Percentiles rank a stretch among this genome's conserved stretches.
Evolutionary conservation across 2,329 filamentous ascomycete genomes (phyloP).

Genomic region (Aaosphaeria arxii): DNA sequence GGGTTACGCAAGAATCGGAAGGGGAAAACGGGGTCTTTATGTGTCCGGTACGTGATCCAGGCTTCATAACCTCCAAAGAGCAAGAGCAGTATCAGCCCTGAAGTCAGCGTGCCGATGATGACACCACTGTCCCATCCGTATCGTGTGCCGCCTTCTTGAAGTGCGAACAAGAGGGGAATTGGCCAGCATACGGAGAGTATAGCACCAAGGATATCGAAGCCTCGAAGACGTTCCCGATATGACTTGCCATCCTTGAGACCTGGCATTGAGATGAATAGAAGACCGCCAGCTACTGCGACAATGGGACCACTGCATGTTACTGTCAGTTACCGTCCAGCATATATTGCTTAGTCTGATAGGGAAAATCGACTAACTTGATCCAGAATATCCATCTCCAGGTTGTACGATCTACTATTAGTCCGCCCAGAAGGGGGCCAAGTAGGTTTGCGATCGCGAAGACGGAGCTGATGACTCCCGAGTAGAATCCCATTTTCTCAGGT

Average conservation of each 20-base stretch:
- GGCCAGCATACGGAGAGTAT: slow-evolving; percentile 28
- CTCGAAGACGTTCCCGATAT: slow-evolving; percentile 20
- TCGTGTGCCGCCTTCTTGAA: slow-evolving; percentile 25
- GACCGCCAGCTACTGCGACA: slow-evolving; percentile 14
- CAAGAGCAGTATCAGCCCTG: slow-evolving; percentile 20
- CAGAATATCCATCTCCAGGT: slow-evolving; percentile 50
- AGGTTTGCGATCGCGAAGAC: slow-evolving; percentile 43
- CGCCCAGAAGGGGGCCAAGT: slow-evolving; percentile 45
- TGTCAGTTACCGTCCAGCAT: neutral
- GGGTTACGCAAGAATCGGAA: slow-evolving; percentile 23
- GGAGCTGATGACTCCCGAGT: slow-evolving; percentile 29
- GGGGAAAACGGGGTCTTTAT: slow-evolving; percentile 25
- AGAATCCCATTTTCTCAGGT: slow-evolving; percentile 32
- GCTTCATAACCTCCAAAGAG: slow-evolving; percentile 25
- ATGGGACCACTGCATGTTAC: slow-evolving; percentile 17
- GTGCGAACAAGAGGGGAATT: slow-evolving; percentile 28
- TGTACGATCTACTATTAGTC: slow-evolving; percentile 39
- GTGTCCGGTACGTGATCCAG: slow-evolving; percentile 23
- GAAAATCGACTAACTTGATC: slow-evolving; percentile 39
- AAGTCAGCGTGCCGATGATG: slow-evolving; percentile 26
- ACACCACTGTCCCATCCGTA: slow-evolving; percentile 22
- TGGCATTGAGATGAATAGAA: slow-evolving; percentile 28
- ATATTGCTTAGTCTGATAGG: neutral
- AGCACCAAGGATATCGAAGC: slow-evolving; percentile 26
- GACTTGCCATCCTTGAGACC: slow-evolving; percentile 21